A percentile compares a stretch with the other conserved stretches of the same genome.
Conservation (phyloP, 1,139 yeast genomes). For the Hansenula anomala region DNA sequence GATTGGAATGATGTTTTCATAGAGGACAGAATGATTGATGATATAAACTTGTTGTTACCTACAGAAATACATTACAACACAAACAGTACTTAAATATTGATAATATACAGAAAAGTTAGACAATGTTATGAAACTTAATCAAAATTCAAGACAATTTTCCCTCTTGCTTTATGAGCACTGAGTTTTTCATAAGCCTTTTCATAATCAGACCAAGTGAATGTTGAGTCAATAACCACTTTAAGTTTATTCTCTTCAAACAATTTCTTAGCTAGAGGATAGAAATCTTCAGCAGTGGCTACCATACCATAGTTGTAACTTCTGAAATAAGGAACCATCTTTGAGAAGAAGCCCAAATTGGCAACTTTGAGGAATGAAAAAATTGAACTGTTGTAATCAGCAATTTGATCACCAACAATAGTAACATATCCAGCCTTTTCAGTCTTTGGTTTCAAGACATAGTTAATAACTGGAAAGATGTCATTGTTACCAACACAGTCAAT, state of each 20-base stretch:
- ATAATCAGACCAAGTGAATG: constrained; percentile 43
- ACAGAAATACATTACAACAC: not conserved
- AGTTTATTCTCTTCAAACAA: constrained; percentile 39
- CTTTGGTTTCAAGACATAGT: constrained; percentile 35
- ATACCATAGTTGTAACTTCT: constrained; percentile 30
- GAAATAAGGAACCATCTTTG: constrained; percentile 57
- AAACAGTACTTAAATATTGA: no score
- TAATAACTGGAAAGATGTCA: constrained; percentile 31
- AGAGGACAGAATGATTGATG: constrained; percentile 4
- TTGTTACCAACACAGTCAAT: constrained; percentile 43
- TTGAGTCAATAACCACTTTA: constrained; percentile 47
- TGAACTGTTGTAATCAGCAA: constrained; percentile 28
- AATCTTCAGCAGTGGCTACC: constrained; percentile 20
- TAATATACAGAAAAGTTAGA: no score
- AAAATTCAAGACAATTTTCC: constrained; percentile 57
- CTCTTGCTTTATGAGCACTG: constrained; percentile 45
- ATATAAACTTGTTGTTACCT: not conserved
- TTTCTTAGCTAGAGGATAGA: constrained; percentile 29
- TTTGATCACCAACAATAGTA: constrained; percentile 48
- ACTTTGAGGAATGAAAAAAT: not conserved
- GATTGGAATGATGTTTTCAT: constrained; percentile 14
- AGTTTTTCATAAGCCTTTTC: constrained; percentile 45
- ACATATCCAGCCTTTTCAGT: constrained; percentile 37
- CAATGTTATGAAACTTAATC: no score
- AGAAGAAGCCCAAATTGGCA: constrained; percentile 27